Conservation (phyloP, 768 basidiomycete genomes). For the Lyophyllum atratum region DNA sequence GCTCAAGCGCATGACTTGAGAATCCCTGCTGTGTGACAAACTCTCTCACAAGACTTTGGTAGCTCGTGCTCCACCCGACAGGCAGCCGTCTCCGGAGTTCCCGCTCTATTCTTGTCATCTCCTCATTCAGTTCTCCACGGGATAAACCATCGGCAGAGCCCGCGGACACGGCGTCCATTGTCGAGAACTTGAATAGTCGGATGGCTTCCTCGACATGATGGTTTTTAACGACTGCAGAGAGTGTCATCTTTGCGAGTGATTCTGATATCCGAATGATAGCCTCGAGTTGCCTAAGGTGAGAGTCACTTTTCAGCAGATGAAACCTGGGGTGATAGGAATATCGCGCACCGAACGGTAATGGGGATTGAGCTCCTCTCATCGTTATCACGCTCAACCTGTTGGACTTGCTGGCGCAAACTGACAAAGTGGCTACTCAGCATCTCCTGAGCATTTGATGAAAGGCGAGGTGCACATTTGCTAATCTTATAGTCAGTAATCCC, state of each 20-base stretch:
- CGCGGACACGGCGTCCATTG: conserved; percentile 98
- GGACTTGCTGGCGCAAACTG: conserved; percentile 87
- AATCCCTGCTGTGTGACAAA: conserved; percentile 94
- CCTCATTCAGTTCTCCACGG: conserved; percentile 89
- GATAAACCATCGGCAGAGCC: conserved; percentile 93
- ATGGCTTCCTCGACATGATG: conserved; percentile 99
- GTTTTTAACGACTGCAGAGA: conserved; percentile 82
- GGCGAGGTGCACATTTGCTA: conserved; percentile 94
- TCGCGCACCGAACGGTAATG: conserved; percentile 88
- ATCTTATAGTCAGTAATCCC: background rate
- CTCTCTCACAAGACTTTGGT: conserved; percentile 89
- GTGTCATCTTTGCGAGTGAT: conserved; percentile 90
- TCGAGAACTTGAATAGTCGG: conserved; percentile 96
- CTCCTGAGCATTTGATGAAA: conserved; percentile 93
- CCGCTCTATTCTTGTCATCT: conserved; percentile 88
- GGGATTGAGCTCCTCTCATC: conserved; percentile 98
- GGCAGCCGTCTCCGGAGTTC: conserved; percentile 83
- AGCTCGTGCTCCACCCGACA: conserved; percentile 96
- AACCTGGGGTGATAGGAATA: background rate
- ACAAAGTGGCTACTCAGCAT: conserved; percentile 97
- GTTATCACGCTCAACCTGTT: conserved; percentile 94
- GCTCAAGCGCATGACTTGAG: conserved; percentile 86
- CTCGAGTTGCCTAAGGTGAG: conserved; percentile 77
- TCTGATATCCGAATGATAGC: conserved; percentile 99
- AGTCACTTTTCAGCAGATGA: background rate